A percentile compares a stretch with the other conserved stretches of the same genome.
These are phyloP conservation scores for Magnusiomyces sp. DNA, from an alignment of 1,139 yeast genomes.

Conservation along the genomic window DNA sequence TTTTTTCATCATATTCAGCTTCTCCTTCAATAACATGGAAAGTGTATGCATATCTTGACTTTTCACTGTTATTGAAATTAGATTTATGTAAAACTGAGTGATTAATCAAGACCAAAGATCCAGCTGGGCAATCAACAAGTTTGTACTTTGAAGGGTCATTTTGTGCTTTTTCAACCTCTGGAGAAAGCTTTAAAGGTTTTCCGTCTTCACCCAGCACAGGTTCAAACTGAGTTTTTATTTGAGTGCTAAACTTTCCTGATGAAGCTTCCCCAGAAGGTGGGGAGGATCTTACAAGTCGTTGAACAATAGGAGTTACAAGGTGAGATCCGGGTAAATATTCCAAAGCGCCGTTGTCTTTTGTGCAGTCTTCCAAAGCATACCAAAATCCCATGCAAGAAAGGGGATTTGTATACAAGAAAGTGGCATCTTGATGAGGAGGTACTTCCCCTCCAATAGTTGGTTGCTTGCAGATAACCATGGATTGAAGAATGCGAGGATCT, in stretches of 20 bases:
- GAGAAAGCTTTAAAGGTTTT: constrained; percentile 14
- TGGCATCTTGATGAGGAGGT: constrained; percentile 73
- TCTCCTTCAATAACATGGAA: constrained; percentile 71
- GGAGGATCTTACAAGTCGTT: constrained; percentile 51
- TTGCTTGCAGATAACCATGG: constrained; percentile 75
- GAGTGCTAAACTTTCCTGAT: constrained; percentile 16
- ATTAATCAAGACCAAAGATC: constrained; percentile 59
- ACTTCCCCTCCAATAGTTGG: constrained; percentile 69
- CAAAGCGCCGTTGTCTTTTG: constrained; percentile 58
- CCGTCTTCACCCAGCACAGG: constrained; percentile 15
- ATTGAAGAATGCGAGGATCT: constrained; percentile 68
- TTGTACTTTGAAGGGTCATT: constrained; percentile 33
- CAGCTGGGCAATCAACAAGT: constrained; percentile 58
- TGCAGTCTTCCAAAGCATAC: constrained; percentile 76
- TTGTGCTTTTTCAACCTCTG: constrained; percentile 29
- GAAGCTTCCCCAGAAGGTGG: too few relatives aligned
- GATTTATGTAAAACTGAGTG: constrained; percentile 68
- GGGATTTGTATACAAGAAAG: constrained; percentile 65
- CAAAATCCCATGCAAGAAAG: constrained; percentile 70
- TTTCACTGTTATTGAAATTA: constrained; percentile 45
- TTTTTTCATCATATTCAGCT: constrained; percentile 48
- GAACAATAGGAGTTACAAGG: constrained; percentile 46
- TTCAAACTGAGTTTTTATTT: constrained; percentile 40
- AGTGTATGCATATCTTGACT: constrained; percentile 67
- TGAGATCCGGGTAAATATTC: constrained; percentile 72